These are phyloP conservation scores for Chrysoporthe cubensis DNA, from an alignment of 2,329 filamentous ascomycete species.

Conservation along the genomic window DNA sequence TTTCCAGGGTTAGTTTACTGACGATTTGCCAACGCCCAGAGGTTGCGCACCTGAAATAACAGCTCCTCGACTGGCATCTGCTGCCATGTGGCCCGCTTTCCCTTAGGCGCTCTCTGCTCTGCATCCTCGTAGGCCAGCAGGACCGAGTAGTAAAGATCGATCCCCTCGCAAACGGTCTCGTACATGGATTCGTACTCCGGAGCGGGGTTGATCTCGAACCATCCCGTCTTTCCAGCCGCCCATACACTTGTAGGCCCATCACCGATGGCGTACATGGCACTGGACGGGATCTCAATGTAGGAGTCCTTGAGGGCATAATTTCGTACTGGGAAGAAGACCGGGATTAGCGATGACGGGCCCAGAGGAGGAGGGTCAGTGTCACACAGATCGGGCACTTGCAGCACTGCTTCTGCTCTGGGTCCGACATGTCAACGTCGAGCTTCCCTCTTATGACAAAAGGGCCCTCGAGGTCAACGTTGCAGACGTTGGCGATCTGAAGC, in stretches of 20 bases:
- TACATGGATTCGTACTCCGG: slow-evolving; percentile 59
- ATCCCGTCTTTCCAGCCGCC: slow-evolving; percentile 67
- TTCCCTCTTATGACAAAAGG: slow-evolving; percentile 66
- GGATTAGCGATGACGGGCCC: slow-evolving; percentile 12
- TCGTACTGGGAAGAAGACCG: slow-evolving; percentile 36
- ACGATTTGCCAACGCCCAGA: not conserved
- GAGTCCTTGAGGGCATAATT: slow-evolving; percentile 38
- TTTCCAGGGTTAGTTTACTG: slow-evolving; percentile 20
- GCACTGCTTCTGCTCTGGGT: slow-evolving; percentile 44
- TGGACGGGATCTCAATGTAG: slow-evolving; percentile 60
- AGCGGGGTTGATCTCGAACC: slow-evolving; percentile 70
- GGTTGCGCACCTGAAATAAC: slow-evolving; percentile 41
- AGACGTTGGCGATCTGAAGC: slow-evolving; percentile 58
- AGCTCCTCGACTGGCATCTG: slow-evolving; percentile 38
- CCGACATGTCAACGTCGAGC: slow-evolving; percentile 51
- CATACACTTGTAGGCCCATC: slow-evolving; percentile 62
- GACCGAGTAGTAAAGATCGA: slow-evolving; percentile 66
- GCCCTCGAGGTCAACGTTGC: slow-evolving; percentile 62
- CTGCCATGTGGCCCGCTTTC: slow-evolving; percentile 40
- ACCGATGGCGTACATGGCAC: slow-evolving; percentile 57
- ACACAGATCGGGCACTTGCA: slow-evolving; percentile 38
- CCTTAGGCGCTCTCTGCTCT: slow-evolving; percentile 32
- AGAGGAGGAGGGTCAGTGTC: not conserved
- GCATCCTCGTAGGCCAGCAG: slow-evolving; percentile 57
- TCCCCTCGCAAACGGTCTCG: slow-evolving; percentile 64